Conservation (phyloP, 2,329 filamentous ascomycete genomes). For the Fusarium newnesense region DNA sequence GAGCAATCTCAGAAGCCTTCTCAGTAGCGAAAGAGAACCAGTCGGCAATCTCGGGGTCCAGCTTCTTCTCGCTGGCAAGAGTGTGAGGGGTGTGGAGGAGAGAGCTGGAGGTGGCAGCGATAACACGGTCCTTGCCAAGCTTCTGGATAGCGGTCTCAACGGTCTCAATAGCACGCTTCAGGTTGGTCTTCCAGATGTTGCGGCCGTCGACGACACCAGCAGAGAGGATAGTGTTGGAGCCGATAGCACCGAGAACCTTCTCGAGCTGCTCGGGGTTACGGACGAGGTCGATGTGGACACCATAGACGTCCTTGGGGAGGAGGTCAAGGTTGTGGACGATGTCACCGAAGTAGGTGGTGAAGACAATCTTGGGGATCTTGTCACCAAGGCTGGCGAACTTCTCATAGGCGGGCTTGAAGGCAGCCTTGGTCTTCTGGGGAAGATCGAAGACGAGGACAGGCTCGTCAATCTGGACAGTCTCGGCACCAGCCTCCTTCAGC, state of each 20-base stretch:
- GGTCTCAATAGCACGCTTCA: slow-evolving; percentile 91
- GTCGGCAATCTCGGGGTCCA: slow-evolving; percentile 90
- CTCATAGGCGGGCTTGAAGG: slow-evolving; percentile 98
- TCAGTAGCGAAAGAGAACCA: slow-evolving; percentile 99
- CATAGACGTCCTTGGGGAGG: slow-evolving; percentile 81
- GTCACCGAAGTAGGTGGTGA: slow-evolving; percentile 99
- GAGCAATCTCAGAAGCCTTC: slow-evolving; percentile 90
- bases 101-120: slow-evolving; percentile 96
- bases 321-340: slow-evolving; percentile 98
- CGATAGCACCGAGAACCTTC: slow-evolving; percentile 82
- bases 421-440: slow-evolving; percentile 87
- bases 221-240: slow-evolving; percentile 89
- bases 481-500: slow-evolving; percentile 95
- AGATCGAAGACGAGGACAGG: slow-evolving; percentile 96
- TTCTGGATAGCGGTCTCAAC: slow-evolving; percentile 92
- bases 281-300: slow-evolving; percentile 94
- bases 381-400: slow-evolving; percentile 80
- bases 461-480: slow-evolving; percentile 98
- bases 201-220: slow-evolving; percentile 97
- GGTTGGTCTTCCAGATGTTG: slow-evolving; percentile 99
- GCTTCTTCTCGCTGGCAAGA: slow-evolving; percentile 97
- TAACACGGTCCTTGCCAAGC: slow-evolving; percentile 96
- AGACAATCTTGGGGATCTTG: slow-evolving; percentile 86
- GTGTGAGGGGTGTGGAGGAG: slow-evolving; percentile 99
- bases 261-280: slow-evolving; percentile 98